These are phyloP conservation scores for Endothia cerciana DNA, from an alignment of 2,329 filamentous ascomycete species.

Conservation along the genomic window DNA sequence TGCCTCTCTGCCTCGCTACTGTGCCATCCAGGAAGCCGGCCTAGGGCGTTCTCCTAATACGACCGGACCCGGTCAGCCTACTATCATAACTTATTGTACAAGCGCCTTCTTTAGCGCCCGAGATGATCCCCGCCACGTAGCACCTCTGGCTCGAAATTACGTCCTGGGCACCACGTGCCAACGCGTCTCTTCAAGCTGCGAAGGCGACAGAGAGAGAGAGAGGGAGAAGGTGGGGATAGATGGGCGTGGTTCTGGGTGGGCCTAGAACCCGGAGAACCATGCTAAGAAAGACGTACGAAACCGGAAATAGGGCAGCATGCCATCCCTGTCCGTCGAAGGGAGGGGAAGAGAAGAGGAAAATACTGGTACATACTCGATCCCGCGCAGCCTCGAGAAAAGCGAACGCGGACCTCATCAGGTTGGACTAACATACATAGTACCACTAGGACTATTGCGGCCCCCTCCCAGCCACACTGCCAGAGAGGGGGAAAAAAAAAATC, in stretches of 20 bases:
- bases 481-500: too few relatives aligned
- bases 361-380: too few relatives aligned
- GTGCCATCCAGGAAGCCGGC: not conserved
- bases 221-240: not conserved
- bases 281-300: not conserved
- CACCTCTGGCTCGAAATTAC: not conserved
- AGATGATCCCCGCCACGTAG: not conserved
- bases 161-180: constrained; percentile 4
- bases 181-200: not conserved
- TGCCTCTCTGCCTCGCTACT: not conserved
- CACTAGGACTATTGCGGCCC: too few relatives aligned
- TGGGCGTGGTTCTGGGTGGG: not conserved
- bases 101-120: not conserved
- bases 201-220: not conserved
- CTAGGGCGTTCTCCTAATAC: too few relatives aligned
- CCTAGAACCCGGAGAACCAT: not conserved
- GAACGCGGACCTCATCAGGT: not conserved
- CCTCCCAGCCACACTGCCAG: too few relatives aligned
- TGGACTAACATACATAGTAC: too few relatives aligned
- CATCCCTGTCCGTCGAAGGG: not conserved
- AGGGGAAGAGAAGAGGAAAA: too few relatives aligned
- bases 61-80: too few relatives aligned
- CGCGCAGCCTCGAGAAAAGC: not conserved
- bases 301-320: not conserved
- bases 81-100: too few relatives aligned